Evolutionary conservation across 2,329 filamentous ascomycete species (phyloP).

Genomic region (Xylaria sp.): DNA sequence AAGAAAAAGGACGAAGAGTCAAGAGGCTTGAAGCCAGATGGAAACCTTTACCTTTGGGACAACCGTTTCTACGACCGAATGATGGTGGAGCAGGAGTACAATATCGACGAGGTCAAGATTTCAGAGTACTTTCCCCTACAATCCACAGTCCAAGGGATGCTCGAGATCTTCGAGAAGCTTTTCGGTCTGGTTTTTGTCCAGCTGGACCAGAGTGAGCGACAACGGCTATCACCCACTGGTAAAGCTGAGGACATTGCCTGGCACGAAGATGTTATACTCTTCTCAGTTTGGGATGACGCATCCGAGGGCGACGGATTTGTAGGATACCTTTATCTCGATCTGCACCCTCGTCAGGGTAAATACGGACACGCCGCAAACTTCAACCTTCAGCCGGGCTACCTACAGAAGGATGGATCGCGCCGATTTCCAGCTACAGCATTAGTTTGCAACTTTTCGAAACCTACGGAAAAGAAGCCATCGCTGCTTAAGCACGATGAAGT

Average conservation of each 20-base stretch:
- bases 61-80: conserved; percentile 82
- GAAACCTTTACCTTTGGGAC: conserved; percentile 85
- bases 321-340: conserved; percentile 84
- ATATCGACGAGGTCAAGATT: conserved; percentile 81
- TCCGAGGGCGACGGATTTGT: conserved; percentile 77
- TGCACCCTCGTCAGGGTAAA: conserved; percentile 83
- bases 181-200: conserved; percentile 84
- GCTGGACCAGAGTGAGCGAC: conserved; percentile 73
- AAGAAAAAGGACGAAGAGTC: conserved; percentile 77
- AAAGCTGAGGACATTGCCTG: conserved; percentile 79
- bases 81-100: conserved; percentile 83
- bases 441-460: conserved; percentile 88
- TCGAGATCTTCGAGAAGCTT: conserved; percentile 84
- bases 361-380: conserved; percentile 90
- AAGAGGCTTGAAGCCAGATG: conserved; percentile 69
- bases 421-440: conserved; percentile 82
- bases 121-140: conserved; percentile 86
- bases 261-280: conserved; percentile 86
- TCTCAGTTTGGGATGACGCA: conserved; percentile 84
- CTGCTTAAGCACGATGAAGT: conserved; percentile 86
- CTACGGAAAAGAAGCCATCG: conserved; percentile 78
- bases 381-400: conserved; percentile 78
- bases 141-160: conserved; percentile 79
- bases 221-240: conserved; percentile 71
- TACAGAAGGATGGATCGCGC: conserved; percentile 73